Evolutionary conservation across 257 asterid species (phyloP).

Genomic region (Gentiana dahurica): DNA sequence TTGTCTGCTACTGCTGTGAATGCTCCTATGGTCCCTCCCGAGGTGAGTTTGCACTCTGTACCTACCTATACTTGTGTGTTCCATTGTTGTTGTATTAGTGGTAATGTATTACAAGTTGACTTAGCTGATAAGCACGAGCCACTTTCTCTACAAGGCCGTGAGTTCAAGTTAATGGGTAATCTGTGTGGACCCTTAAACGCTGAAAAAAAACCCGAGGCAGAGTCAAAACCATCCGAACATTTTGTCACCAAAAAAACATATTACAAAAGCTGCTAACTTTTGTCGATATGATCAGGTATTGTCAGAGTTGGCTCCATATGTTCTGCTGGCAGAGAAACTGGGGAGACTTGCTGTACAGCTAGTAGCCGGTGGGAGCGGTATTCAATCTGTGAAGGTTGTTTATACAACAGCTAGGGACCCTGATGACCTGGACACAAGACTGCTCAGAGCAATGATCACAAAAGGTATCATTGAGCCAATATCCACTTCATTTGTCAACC

Average conservation of each 20-base stretch:
- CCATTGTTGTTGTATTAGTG: background rate
- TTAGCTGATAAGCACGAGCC: no score
- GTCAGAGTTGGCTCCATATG: conserved; percentile 84
- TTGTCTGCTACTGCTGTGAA: conserved; percentile 97
- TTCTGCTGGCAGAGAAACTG: conserved; percentile 78
- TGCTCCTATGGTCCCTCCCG: conserved; percentile 99
- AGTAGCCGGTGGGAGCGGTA: conserved; percentile 81
- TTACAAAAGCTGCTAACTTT: conserved; percentile 4
- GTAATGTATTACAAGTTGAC: no score
- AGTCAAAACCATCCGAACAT: no score
- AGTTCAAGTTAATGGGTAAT: no score
- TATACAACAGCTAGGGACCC: conserved; percentile 72
- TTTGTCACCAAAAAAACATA: background rate
- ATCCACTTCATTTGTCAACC: conserved; percentile 73
- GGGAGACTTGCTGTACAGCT: conserved; percentile 83
- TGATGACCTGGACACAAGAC: conserved; percentile 88
- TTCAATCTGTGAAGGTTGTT: conserved; percentile 72
- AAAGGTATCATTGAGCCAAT: conserved; percentile 96
- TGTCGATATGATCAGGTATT: conserved; percentile 44
- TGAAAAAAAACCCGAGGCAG: no score
- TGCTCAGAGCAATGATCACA: conserved; percentile 90
- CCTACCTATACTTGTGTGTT: background rate
- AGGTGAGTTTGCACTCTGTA: conserved; percentile 28
- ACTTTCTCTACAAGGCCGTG: no score
- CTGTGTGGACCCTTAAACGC: no score